Evolutionary conservation across 2,329 filamentous ascomycete species (phyloP).

Genomic region (Apiospora marii): DNA sequence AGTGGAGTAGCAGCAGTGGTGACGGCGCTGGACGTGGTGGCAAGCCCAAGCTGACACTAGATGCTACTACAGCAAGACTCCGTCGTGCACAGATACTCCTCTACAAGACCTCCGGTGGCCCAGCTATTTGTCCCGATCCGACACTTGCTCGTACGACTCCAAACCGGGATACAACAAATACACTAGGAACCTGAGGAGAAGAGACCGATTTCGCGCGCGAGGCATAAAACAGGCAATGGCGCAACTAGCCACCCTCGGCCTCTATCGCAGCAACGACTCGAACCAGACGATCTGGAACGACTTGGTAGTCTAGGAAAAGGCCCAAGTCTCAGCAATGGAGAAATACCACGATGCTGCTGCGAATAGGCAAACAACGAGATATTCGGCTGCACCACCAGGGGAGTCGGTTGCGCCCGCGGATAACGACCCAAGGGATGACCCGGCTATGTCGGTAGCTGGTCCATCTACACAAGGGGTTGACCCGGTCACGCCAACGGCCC

Average conservation of each 20-base stretch:
- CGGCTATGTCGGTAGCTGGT: neutral
- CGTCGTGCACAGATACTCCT: neutral
- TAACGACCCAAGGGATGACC: neutral
- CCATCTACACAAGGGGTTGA: neutral
- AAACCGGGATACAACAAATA: neutral
- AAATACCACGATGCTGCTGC: neutral
- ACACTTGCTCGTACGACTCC: neutral
- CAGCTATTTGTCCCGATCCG: neutral
- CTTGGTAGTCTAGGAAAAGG: neutral
- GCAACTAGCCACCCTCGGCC: neutral
- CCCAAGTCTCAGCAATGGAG: neutral
- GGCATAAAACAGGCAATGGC: neutral
- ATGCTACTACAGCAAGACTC: neutral
- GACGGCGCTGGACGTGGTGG: neutral
- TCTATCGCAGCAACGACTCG: neutral
- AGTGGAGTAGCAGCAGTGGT: neutral
- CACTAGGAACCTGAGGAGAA: neutral
- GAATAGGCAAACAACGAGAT: neutral
- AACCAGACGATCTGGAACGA: neutral
- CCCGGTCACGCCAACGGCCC: no score
- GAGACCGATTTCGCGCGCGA: no score
- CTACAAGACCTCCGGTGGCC: neutral
- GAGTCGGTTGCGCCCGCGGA: neutral
- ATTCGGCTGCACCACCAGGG: neutral
- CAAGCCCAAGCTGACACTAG: conserved; percentile 6